phyloP scores from a whole-genome alignment of 2,329 filamentous ascomycete species.

The Sclerotiophoma versabilis region DNA sequence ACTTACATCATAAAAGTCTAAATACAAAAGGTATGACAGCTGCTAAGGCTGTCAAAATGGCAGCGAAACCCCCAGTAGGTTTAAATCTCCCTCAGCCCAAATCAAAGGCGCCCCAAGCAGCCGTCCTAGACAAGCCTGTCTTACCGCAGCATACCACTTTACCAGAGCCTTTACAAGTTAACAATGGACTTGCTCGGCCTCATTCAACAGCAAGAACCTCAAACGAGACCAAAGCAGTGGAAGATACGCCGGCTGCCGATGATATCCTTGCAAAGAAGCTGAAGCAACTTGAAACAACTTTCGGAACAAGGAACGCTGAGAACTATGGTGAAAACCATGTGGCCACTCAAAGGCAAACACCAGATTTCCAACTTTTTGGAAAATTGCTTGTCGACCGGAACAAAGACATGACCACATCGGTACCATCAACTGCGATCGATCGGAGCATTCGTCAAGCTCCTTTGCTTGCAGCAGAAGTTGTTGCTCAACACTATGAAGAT shows the following conservation, averaged over 20 bases:
- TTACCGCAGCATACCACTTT: not conserved
- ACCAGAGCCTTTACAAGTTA: not conserved
- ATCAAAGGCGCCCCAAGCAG: no score
- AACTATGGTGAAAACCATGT: not conserved
- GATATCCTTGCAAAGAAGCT: conserved; percentile 2
- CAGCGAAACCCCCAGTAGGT: no score
- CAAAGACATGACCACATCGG: not conserved
- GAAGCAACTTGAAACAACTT: not conserved
- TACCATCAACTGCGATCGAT: not conserved
- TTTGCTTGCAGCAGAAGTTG: conserved; percentile 2
- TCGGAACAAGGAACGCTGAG: not conserved
- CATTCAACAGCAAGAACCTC: not conserved
- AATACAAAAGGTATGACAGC: no score
- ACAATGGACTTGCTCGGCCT: not conserved
- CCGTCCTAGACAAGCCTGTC: not conserved
- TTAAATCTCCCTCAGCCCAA: no score
- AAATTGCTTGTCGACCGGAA: not conserved
- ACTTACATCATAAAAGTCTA: no score
- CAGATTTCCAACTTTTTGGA: conserved; percentile 3
- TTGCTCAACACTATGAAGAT: conserved; percentile 13
- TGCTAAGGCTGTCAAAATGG: no score
- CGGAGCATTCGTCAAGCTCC: conserved; percentile 20
- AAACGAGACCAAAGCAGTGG: not conserved
- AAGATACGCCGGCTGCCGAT: not conserved
- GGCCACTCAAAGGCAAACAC: not conserved